phyloP scores from a whole-genome alignment of 257 asterid species.

The Fraxinus excelsior region DNA sequence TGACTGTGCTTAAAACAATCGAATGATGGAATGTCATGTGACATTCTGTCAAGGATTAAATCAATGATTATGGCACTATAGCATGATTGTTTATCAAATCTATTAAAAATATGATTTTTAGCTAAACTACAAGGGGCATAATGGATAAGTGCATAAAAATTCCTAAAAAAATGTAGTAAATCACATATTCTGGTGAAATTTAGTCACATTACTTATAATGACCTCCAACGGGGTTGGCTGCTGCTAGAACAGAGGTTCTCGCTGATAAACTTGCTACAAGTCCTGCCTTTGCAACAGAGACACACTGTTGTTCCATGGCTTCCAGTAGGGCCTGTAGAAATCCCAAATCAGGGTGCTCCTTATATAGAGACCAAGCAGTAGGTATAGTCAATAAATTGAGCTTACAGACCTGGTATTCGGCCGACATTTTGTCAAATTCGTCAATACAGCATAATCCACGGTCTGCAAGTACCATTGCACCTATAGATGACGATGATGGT shows the following conservation, averaged over 20 bases:
- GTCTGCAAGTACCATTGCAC: constrained; percentile 99
- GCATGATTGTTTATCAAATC: no score
- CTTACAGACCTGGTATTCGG: constrained; percentile 85
- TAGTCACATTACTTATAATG: constrained; percentile 71
- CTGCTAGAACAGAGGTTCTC: constrained; percentile 94
- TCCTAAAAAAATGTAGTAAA: constrained; percentile 23
- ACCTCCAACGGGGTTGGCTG: constrained; percentile 98
- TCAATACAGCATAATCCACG: constrained; percentile 96
- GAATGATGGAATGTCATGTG: no score
- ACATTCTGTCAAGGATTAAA: no score
- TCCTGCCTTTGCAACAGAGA: constrained; percentile 99
- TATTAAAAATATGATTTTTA: no score
- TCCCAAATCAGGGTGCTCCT: constrained; percentile 31
- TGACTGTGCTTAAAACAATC: no score
- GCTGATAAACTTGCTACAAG: constrained; percentile 99
- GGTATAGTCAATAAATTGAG: constrained; percentile 15
- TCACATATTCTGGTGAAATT: constrained; percentile 13
- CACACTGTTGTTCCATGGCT: constrained; percentile 99
- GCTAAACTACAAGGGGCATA: not conserved
- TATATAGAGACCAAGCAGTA: constrained; percentile 22
- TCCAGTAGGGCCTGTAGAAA: constrained; percentile 77
- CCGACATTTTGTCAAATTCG: constrained; percentile 97
- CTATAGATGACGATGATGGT: constrained; percentile 37
- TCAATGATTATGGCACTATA: no score
- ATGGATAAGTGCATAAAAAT: constrained; percentile 16